Percentiles rank a stretch among this genome's conserved stretches.
phyloP scores from a whole-genome alignment of 192 early-diverging fungal genomes.

The Neocallimastix lanati region DNA sequence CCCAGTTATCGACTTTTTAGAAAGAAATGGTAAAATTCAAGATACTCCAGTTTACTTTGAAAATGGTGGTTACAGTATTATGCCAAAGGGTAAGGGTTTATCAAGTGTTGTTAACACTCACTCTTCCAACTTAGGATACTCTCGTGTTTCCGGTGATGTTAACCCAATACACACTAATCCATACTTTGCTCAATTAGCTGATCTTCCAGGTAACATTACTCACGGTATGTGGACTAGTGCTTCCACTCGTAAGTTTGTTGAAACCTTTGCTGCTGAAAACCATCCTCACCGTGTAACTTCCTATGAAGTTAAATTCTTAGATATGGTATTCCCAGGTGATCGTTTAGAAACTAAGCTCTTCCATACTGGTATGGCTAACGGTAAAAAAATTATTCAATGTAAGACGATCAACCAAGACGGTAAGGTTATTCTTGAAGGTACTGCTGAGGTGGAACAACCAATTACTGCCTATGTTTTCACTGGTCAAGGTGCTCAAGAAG shows the following conservation, averaged over 20 bases:
- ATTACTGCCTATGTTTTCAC: slow-evolving; percentile 84
- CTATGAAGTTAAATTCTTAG: slow-evolving; percentile 73
- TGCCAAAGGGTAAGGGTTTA: slow-evolving; percentile 66
- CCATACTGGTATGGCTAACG: slow-evolving; percentile 91
- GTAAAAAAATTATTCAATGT: slow-evolving; percentile 83
- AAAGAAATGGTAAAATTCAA: slow-evolving; percentile 65
- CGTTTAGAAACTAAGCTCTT: slow-evolving; percentile 72
- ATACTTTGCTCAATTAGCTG: slow-evolving; percentile 79
- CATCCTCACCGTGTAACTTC: slow-evolving; percentile 68
- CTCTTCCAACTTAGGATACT: slow-evolving; percentile 69
- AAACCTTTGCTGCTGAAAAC: slow-evolving; percentile 87
- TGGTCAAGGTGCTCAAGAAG: slow-evolving; percentile 89
- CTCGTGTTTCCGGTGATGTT: slow-evolving; percentile 69
- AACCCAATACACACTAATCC: slow-evolving; percentile 94
- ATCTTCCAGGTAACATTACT: slow-evolving; percentile 81
- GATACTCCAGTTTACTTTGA: slow-evolving; percentile 79
- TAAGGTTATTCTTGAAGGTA: slow-evolving; percentile 64
- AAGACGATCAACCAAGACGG: slow-evolving; percentile 74
- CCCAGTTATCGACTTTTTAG: slow-evolving; percentile 73
- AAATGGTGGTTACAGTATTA: slow-evolving; percentile 78
- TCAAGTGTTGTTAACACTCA: slow-evolving; percentile 74
- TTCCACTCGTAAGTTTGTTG: slow-evolving; percentile 84
- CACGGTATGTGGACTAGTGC: slow-evolving; percentile 98
- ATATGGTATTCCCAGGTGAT: slow-evolving; percentile 84
- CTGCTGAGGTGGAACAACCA: slow-evolving; percentile 85